Evolutionary conservation across 1,284 basidiomycete genomes (phyloP).

Genomic region (Paramarasmius palmivorus): DNA sequence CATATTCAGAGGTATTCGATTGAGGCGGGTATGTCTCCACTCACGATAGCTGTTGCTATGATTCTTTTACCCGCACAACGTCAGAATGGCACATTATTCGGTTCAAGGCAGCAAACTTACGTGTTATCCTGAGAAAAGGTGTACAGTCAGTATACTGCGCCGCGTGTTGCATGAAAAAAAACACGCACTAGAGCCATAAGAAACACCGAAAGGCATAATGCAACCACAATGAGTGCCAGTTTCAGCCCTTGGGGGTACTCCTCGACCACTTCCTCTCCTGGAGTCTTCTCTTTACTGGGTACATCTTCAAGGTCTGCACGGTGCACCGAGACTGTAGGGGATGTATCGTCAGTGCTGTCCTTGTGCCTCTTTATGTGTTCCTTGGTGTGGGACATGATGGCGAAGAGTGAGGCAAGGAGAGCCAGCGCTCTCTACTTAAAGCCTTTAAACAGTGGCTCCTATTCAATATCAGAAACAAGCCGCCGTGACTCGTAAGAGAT

Average conservation of each 20-base stretch:
- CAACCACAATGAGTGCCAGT: constrained; percentile 20
- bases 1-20: constrained; percentile 23
- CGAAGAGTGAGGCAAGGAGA: too few relatives aligned
- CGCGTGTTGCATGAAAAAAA: constrained; percentile 1
- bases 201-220: constrained; percentile 21
- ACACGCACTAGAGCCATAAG: constrained; percentile 20
- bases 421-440: too few relatives aligned
- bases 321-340: too few relatives aligned
- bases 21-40: constrained; percentile 22
- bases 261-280: constrained; percentile 22
- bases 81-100: not conserved
- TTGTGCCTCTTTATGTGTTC: too few relatives aligned
- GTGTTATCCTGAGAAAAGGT: not conserved
- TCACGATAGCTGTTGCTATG: constrained; percentile 31
- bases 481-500: too few relatives aligned
- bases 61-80: constrained; percentile 35
- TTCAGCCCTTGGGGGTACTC: constrained; percentile 19
- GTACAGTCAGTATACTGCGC: not conserved
- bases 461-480: too few relatives aligned
- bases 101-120: not conserved
- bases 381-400: too few relatives aligned
- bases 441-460: too few relatives aligned
- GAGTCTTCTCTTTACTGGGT: not conserved
- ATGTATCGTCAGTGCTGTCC: too few relatives aligned
- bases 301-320: too few relatives aligned